Evolutionary conservation across 106 monocot species (phyloP), one percentile per base, ranked within the genome.

Genomic region (Posidonia australis): DNA sequence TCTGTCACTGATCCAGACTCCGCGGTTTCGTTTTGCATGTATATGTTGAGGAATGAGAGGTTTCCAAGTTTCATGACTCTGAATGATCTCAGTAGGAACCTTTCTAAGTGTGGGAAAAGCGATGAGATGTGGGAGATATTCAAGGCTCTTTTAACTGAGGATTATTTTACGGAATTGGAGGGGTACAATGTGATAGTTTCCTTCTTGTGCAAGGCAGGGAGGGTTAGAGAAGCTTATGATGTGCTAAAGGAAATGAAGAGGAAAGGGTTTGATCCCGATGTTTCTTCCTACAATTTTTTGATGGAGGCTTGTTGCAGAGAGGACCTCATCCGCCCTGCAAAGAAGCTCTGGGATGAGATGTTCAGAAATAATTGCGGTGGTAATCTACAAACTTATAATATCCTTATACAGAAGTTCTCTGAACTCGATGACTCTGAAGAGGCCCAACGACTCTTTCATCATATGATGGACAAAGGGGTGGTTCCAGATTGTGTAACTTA

Each of bases 301-400:
- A 78, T 98, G 79, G 87, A 87, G 71, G 84, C 87, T 53, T 85
- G 83, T 17, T 98, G 96, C 36, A 65, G 63, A 77, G 74, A 81
- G 41, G 87, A 83, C 64, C 72, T 87, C 20, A 32, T 90, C 12
- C 83, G 90, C 1, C 90, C 90, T 19, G 96, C 96, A 32, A 98
- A 98, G 76, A 98, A 76, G 77, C 70, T 91, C 9, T 98, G 96
- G 96, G 96, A 98, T 71, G 90, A 91, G 78, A 98, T 98, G 83
- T 98, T 98, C 75, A 63, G 71, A 44, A 79, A 64, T 71, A 84
- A 87, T 5, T 90, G 84, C 58, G 20, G 58, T 41, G 65, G 80
- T 13, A 81, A 91, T 74, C 71, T 85, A 52, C 80, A 70, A 36
- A 98, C 87, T 16, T 98, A 90, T 58, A 87, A 81, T 54, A 90